These are phyloP conservation scores for Cystobasidium ongulense DNA, from an alignment of 768 basidiomycete genomes.

Conservation along the genomic window DNA sequence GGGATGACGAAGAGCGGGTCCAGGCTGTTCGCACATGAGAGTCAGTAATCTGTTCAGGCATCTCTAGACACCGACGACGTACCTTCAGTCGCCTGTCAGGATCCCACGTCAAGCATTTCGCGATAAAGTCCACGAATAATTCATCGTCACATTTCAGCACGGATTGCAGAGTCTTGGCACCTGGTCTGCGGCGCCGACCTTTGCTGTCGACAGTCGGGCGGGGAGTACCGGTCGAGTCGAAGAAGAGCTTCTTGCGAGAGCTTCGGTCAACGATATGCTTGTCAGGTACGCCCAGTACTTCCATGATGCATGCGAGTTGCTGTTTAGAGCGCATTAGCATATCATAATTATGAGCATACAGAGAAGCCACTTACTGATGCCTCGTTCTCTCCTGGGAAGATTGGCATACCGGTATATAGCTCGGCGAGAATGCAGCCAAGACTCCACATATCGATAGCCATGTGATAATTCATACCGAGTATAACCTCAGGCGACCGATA, in stretches of 20 bases:
- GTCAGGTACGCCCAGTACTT: slow-evolving; percentile 90
- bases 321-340: slow-evolving; percentile 56
- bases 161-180: slow-evolving; percentile 77
- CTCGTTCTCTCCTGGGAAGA: slow-evolving; percentile 79
- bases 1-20: slow-evolving; percentile 25
- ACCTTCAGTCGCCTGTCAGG: slow-evolving; percentile 83
- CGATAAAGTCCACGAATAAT: slow-evolving; percentile 90
- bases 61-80: not conserved
- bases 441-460: slow-evolving; percentile 92
- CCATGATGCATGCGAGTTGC: slow-evolving; percentile 97
- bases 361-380: not conserved
- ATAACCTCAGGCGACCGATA: slow-evolving; percentile 99
- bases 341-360: not conserved
- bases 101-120: slow-evolving; percentile 97
- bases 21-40: not conserved
- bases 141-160: slow-evolving; percentile 89
- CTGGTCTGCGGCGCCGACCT: slow-evolving; percentile 82
- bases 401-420: slow-evolving; percentile 91
- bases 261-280: slow-evolving; percentile 90
- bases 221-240: slow-evolving; percentile 88
- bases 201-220: slow-evolving; percentile 93
- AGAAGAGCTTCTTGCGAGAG: slow-evolving; percentile 87
- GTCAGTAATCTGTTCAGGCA: not conserved
- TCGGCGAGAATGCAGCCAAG: slow-evolving; percentile 96
- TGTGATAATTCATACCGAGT: slow-evolving; percentile 96